A percentile compares a stretch with the other conserved stretches of the same genome.
Conservation (phyloP, 2,329 filamentous ascomycete genomes). For the Reticulascus tulasneorum region DNA sequence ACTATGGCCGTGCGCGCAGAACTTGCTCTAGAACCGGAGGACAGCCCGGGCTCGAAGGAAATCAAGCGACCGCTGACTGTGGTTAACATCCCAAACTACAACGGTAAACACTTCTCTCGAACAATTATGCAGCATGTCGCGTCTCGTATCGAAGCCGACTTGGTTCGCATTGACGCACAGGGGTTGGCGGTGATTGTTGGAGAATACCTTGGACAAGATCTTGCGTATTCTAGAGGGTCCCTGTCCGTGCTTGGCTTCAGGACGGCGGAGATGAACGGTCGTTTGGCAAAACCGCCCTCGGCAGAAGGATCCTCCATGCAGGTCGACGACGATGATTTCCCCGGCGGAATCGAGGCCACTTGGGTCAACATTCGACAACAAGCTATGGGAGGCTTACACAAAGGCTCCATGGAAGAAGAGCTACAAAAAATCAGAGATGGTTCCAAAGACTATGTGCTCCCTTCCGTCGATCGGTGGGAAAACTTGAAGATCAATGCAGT, state of each 20-base stretch:
- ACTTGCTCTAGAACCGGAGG: conserved; percentile 19
- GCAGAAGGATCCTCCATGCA: too few species aligned
- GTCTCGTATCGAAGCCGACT: conserved; percentile 56
- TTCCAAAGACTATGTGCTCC: conserved; percentile 22
- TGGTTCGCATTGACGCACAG: conserved; percentile 65
- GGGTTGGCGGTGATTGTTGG: conserved; percentile 68
- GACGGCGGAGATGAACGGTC: conserved; percentile 51
- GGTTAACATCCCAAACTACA: conserved; percentile 29
- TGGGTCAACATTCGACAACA: conserved; percentile 17
- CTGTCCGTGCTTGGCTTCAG: conserved; percentile 54
- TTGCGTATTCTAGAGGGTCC: conserved; percentile 40
- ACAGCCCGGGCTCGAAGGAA: conserved; percentile 15
- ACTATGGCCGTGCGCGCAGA: conserved; percentile 26
- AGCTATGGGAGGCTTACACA: conserved; percentile 18
- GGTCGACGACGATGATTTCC: conserved; percentile 26
- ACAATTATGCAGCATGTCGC: conserved; percentile 60
- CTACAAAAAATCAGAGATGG: conserved; percentile 37
- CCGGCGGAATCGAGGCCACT: conserved; percentile 19
- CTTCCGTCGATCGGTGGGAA: conserved; percentile 51
- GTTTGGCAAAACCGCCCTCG: conserved; percentile 43
- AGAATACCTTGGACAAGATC: conserved; percentile 64
- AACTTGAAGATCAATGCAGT: conserved; percentile 57
- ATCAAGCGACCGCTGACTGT: conserved; percentile 28
- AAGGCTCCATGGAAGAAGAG: conserved; percentile 37
- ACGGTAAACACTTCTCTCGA: conserved; percentile 16